Conservation (phyloP, 2,329 filamentous ascomycete genomes). For the Plectosphaerella sp. region DNA sequence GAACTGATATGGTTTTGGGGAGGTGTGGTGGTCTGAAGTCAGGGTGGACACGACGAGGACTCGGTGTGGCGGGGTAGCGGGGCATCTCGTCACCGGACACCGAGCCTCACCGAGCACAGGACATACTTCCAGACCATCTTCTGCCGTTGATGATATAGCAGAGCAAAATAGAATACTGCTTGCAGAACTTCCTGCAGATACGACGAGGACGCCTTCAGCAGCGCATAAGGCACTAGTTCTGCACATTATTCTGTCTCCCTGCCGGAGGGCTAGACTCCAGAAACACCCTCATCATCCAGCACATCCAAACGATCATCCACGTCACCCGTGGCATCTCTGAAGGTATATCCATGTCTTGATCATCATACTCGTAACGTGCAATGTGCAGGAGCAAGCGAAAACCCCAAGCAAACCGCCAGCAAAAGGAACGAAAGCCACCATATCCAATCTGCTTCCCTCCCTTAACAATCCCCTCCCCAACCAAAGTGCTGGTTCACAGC, state of each 20-base stretch:
- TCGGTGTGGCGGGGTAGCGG: conserved; percentile 3
- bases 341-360: neutral
- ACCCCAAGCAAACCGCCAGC: neutral
- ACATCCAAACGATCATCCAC: no score
- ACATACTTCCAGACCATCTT: neutral
- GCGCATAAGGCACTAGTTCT: no score
- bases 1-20: no score
- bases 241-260: no score
- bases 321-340: no score
- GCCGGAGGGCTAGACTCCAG: no score
- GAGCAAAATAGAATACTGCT: no score
- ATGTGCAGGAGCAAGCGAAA: neutral
- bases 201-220: no score
- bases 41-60: neutral
- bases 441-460: neutral
- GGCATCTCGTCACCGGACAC: neutral
- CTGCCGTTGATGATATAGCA: no score
- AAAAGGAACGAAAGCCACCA: neutral
- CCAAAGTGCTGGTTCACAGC: conserved; percentile 49
- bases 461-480: conserved; percentile 36
- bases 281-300: no score
- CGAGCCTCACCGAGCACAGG: neutral
- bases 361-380: neutral
- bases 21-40: neutral
- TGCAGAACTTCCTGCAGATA: no score